These are phyloP conservation scores for Hanseniaspora meyeri DNA, from an alignment of 805 yeast genomes.

Conservation along the genomic window DNA sequence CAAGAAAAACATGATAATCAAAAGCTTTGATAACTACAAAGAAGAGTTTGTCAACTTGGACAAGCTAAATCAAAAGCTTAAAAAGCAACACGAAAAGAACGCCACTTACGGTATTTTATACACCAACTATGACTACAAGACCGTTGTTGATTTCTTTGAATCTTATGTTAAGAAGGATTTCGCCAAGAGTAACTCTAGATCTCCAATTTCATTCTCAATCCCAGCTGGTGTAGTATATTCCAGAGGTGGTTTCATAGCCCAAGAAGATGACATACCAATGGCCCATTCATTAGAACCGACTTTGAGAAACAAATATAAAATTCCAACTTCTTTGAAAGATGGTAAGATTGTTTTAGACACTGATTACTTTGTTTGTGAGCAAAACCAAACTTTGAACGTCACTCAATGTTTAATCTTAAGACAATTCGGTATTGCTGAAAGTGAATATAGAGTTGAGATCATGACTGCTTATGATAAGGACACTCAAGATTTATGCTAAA, in stretches of 20 bases:
- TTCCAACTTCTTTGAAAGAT: constrained; percentile 79
- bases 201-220: constrained; percentile 72
- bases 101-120: constrained; percentile 59
- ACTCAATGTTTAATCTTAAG: constrained; percentile 84
- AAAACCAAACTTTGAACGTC: constrained; percentile 74
- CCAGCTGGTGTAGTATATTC: constrained; percentile 90
- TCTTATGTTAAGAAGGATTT: constrained; percentile 70
- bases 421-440: constrained; percentile 89
- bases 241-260: constrained; percentile 84
- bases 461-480: constrained; percentile 71
- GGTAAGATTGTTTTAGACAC: constrained; percentile 74
- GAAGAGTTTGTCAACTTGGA: constrained; percentile 67
- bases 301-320: constrained; percentile 72
- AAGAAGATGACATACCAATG: constrained; percentile 91
- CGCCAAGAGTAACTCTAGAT: constrained; percentile 75
- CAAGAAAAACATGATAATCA: constrained; percentile 81
- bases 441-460: constrained; percentile 74
- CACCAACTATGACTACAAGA: constrained; percentile 77
- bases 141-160: constrained; percentile 79
- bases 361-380: constrained; percentile 66
- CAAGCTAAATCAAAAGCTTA: constrained; percentile 53
- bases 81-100: constrained; percentile 13
- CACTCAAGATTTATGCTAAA: constrained; percentile 21
- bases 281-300: constrained; percentile 92
- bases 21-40: constrained; percentile 86